Evolutionary conservation across 331 rosid genomes (phyloP).

Genomic region (Pyracantha coccinea): DNA sequence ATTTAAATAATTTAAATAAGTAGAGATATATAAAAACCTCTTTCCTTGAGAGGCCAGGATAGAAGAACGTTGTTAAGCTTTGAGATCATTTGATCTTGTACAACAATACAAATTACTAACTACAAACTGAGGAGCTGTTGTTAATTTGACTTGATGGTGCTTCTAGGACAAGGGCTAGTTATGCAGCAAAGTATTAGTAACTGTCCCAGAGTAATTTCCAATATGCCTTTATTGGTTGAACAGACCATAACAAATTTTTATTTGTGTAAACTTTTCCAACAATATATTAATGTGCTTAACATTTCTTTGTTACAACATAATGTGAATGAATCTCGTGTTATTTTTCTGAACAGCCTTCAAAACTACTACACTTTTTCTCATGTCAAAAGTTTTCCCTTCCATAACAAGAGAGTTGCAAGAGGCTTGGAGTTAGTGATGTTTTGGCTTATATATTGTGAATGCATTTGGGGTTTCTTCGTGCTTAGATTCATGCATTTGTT

Average conservation of each 20-base stretch:
- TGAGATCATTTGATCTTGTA: neutral
- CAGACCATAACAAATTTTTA: neutral
- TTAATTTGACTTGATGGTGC: neutral
- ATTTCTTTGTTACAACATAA: neutral
- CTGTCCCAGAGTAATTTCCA: neutral
- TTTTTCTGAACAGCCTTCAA: neutral
- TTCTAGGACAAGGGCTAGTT: neutral
- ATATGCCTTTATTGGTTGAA: neutral
- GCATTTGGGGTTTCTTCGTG: neutral
- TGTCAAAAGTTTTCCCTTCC: neutral
- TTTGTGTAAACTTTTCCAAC: neutral
- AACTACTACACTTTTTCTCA: neutral
- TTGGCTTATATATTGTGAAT: neutral
- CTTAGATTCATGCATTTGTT: neutral
- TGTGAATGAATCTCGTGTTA: neutral
- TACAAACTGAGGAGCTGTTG: neutral
- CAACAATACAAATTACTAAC: neutral
- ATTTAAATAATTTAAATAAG: neutral
- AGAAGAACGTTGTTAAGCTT: neutral
- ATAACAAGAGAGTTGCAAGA: neutral
- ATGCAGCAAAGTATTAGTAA: neutral
- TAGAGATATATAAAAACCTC: neutral
- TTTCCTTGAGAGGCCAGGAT: neutral
- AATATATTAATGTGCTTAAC: neutral
- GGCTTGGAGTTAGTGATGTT: neutral